Evolutionary conservation across 2,329 filamentous ascomycete species (phyloP), one percentile per base, ranked within the genome.

Genomic region (Canariomyces notabilis): DNA sequence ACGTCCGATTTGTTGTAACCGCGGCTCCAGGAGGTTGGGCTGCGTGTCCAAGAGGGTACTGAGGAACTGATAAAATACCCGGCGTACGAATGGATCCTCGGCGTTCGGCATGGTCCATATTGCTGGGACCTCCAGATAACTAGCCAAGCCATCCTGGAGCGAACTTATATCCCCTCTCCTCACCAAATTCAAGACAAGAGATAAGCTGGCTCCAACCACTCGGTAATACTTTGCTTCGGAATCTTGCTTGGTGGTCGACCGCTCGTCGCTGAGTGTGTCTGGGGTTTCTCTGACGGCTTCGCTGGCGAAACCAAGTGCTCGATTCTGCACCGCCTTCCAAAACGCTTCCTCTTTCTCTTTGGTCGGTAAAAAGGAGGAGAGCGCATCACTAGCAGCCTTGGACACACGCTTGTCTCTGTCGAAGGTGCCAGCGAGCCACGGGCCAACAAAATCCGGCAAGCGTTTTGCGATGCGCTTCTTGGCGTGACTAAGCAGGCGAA

Each of bases 351-450:
- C 71, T 67, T 96, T 98, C 46, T 94, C 89, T 15, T 86, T 79
- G 0, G 85, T 89, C 16, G 78, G 77, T 45, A 97, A 84, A 33
- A 95, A 87, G 2, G 77, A 77, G 1, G 78, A 76, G 15, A 96
- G 72, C 0, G 90, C 86, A 37, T 91, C 83, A 48, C 79, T 76
- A 2, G 90, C 89, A n/a, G 87, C 81, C 47, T 82, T 80, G 6
- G 85, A 75, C 12, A 89, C 89, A 15, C 76, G 75, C 45, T 82
- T 81, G 61, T 98, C 91, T 55, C 80, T 85, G 64, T 98, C 93
- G 61, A 89, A 95, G 2, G 85, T 78, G 1, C 91, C 93, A 6
- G 87, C 86, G 11, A 97, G 76, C 93, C 94, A 98, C n/a, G 88
- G 77, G 8, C 86, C 89, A 37, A 94, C 82, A 29, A 94, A 74